Base-by-base conservation (phyloP, 1,284 basidiomycete species). In the Malassezia equina region DNA sequence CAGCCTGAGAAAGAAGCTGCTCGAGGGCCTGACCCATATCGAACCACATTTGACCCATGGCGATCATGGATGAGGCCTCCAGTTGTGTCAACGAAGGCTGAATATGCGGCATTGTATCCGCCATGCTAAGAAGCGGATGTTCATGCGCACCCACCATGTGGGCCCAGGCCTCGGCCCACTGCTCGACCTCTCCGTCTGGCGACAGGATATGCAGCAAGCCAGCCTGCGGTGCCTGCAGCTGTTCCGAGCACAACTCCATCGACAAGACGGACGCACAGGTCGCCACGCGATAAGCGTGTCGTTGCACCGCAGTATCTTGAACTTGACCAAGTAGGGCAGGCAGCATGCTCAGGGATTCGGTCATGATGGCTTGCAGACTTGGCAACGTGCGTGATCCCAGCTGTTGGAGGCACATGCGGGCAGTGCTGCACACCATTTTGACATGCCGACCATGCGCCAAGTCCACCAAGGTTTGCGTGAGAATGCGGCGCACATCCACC, bases 401-500 rank as follows among this genome's bases (percentile, higher is more conserved):
- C 23, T n/a, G 34, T 13, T 31, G 17, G 13, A 56, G 12, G n/a
- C 34, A 24, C 3, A 23, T 21, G 17, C 34, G 25, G 8, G 53
- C 48, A n/a, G 24, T 21, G 7, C n/a, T 33, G 11, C n/a, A 21
- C 17, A 51, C 48, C 7, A 24, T 9, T 5, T 23, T 12, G 25
- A n/a, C 31, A 9, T 43, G 42, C 19, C 28, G 7, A 5, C 17
- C 7, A 3, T 13, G 19, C 8, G 41, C 48, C n/a, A 41, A 5
- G 32, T 57, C 55, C 9, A 57, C 36, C 36, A 39, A 19, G 11
- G 19, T 39, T 19, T 39, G 17, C 6, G 21, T 41, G 6, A 57
- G 49, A 21, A 36, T 9, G 33, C 45, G 40, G 13, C 44, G 19
- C 4, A 57, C 19, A 19, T 19, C 48, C 11, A 24, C 29, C n/a